A percentile compares a stretch with the other conserved stretches of the same genome.
phyloP scores from a whole-genome alignment of 129 eudicot genomes.

The Dittrichia graveolens region DNA sequence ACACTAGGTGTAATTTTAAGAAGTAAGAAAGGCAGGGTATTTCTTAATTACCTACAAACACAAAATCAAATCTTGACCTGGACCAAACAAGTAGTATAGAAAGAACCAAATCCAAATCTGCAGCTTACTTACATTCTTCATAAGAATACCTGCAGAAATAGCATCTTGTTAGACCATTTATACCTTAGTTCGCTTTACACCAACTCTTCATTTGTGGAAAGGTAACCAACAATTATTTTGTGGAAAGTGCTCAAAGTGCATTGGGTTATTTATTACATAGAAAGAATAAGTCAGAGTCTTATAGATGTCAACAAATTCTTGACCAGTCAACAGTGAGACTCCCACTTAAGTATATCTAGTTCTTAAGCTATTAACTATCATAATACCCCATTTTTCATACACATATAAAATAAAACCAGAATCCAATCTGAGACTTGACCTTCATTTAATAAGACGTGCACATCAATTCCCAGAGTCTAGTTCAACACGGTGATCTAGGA shows the following conservation, averaged over 20 bases:
- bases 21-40: too few relatives aligned
- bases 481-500: not conserved
- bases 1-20: conserved; percentile 9
- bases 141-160: not conserved
- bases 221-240: not conserved
- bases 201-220: not conserved
- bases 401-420: conserved; percentile 10
- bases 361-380: not conserved
- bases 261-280: conserved; percentile 7
- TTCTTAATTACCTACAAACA: not conserved
- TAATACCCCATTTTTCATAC: conserved; percentile 10
- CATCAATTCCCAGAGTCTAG: too few relatives aligned
- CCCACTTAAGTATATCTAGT: not conserved
- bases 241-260: conserved; percentile 10
- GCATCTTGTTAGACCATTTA: conserved; percentile 2
- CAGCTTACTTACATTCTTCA: not conserved
- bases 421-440: not conserved
- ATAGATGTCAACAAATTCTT: conserved; percentile 16
- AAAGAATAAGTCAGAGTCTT: conserved; percentile 5
- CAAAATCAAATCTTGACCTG: conserved; percentile 11
- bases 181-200: not conserved
- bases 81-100: conserved; percentile 16
- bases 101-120: not conserved
- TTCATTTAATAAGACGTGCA: not conserved
- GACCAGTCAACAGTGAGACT: not conserved